phyloP scores from a whole-genome alignment of 2,329 filamentous ascomycete genomes.

The Mycogone perniciosa region DNA sequence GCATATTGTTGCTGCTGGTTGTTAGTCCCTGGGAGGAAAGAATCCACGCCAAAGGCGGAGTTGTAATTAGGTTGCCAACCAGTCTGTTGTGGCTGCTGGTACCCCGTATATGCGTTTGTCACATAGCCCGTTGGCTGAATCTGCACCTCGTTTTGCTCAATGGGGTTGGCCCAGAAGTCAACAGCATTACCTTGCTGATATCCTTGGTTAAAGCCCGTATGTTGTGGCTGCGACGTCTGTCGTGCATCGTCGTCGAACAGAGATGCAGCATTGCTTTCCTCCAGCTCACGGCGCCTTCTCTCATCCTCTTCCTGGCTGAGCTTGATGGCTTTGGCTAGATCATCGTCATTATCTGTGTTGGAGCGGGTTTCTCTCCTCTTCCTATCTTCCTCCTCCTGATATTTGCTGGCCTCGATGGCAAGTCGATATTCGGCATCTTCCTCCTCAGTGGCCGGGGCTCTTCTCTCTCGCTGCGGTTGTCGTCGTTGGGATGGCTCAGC shows the following conservation, averaged over 20 bases:
- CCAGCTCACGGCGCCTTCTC: slow-evolving; percentile 74
- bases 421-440: slow-evolving; percentile 87
- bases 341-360: slow-evolving; percentile 64
- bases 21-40: neutral
- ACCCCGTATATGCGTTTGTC: slow-evolving; percentile 50
- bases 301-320: slow-evolving; percentile 95
- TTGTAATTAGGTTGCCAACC: slow-evolving; percentile 54
- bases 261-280: slow-evolving; percentile 75
- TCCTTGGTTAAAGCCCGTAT: slow-evolving; percentile 89
- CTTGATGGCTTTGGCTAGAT: slow-evolving; percentile 89
- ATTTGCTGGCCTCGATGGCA: slow-evolving; percentile 90
- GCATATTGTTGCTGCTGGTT: slow-evolving; percentile 2
- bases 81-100: slow-evolving; percentile 39
- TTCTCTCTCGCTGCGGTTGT: slow-evolving; percentile 44
- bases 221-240: slow-evolving; percentile 59
- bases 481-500: slow-evolving; percentile 34
- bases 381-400: slow-evolving; percentile 86
- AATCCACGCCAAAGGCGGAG: slow-evolving; percentile 51
- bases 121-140: slow-evolving; percentile 73
- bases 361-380: slow-evolving; percentile 61
- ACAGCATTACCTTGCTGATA: slow-evolving; percentile 96
- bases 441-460: slow-evolving; percentile 54
- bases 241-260: slow-evolving; percentile 79
- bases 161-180: slow-evolving; percentile 94
- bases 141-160: slow-evolving; percentile 65